A percentile compares a stretch with the other conserved stretches of the same genome.
These are phyloP conservation scores for Cladosporium sp. DNA, from an alignment of 2,329 filamentous ascomycete genomes.

Conservation along the genomic window DNA sequence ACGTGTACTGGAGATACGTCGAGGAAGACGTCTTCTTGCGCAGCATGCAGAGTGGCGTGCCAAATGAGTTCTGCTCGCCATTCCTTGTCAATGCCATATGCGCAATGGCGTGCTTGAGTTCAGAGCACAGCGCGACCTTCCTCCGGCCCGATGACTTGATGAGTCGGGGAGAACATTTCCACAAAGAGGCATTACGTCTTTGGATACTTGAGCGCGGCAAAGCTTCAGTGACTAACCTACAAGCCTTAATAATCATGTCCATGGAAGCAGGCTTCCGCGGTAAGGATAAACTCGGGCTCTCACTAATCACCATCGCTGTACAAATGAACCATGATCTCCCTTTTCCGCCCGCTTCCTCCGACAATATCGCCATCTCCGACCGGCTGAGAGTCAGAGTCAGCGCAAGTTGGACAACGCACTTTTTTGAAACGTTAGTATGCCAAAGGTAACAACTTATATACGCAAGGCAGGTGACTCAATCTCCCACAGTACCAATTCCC, in stretches of 20 bases:
- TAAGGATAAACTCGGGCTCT: conserved; percentile 2
- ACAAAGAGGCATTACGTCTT: conserved; percentile 8
- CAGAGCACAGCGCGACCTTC: background rate
- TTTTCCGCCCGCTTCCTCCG: background rate
- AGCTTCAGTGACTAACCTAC: conserved; percentile 1
- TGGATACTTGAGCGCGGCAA: conserved; percentile 7
- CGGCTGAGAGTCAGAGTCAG: background rate
- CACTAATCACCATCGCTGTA: background rate
- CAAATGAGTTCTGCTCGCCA: background rate
- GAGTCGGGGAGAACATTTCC: background rate
- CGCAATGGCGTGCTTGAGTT: background rate
- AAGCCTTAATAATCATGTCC: conserved; percentile 1
- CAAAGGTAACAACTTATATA: background rate
- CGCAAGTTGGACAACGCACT: background rate
- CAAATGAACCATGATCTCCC: background rate
- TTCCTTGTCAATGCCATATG: background rate
- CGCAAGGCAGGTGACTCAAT: background rate
- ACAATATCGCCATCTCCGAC: background rate
- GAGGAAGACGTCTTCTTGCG: conserved; percentile 38
- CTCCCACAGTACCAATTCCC: background rate
- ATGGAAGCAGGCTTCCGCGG: conserved; percentile 3
- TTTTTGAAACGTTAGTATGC: background rate
- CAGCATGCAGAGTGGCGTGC: conserved; percentile 31
- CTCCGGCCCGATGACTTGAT: background rate
- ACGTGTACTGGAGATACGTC: conserved; percentile 36